A percentile compares a stretch with the other conserved stretches of the same genome.
Evolutionary conservation across 1,139 yeast species (phyloP).

Genomic region (Eremothecium coryli): DNA sequence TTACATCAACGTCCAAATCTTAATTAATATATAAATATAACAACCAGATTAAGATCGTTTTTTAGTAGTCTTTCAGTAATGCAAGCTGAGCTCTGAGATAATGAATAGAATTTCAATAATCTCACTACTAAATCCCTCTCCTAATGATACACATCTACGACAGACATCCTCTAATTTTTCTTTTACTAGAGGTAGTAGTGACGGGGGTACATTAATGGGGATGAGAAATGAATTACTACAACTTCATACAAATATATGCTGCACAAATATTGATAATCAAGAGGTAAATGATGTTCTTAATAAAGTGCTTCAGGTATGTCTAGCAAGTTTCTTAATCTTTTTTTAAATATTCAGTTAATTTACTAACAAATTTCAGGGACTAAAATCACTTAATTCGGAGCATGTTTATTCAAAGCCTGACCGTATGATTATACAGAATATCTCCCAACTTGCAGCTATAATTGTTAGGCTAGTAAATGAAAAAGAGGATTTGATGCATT

Average conservation of each 20-base stretch:
- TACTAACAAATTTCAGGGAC: conserved; percentile 1
- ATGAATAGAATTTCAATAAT: conserved; percentile 6
- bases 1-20: conserved; percentile 2
- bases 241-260: conserved; percentile 3
- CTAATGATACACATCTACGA: not conserved
- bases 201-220: not conserved
- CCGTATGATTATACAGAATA: conserved; percentile 3
- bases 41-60: conserved; percentile 1
- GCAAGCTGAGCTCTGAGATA: not conserved
- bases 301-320: conserved; percentile 3
- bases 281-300: not conserved
- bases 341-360: not conserved
- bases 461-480: conserved; percentile 1
- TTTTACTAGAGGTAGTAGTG: not conserved
- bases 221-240: conserved; percentile 5
- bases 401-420: conserved; percentile 1
- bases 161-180: not conserved
- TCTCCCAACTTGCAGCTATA: conserved; percentile 1
- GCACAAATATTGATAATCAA: conserved; percentile 5
- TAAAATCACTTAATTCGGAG: conserved; percentile 2
- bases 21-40: conserved; percentile 1
- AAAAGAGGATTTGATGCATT: conserved; percentile 1
- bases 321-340: not conserved
- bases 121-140: conserved; percentile 5
- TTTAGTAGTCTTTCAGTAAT: not conserved